These are phyloP conservation scores for Hypoxylon rickii DNA, from an alignment of 495 filamentous ascomycete genomes.

Conservation along the genomic window DNA sequence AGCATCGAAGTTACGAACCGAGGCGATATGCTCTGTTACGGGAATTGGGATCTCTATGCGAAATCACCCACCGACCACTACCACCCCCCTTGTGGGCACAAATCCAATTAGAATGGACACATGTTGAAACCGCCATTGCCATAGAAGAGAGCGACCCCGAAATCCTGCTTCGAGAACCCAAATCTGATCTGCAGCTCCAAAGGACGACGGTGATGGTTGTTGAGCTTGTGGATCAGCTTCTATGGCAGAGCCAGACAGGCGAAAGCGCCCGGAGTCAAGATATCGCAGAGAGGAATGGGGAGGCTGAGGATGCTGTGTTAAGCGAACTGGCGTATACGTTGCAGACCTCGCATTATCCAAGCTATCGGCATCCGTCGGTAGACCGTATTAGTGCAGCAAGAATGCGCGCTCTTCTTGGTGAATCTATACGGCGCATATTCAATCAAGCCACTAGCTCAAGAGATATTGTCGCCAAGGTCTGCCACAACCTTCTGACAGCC, in stretches of 20 bases:
- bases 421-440: constrained; percentile 42
- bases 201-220: constrained; percentile 31
- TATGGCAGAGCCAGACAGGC: constrained; percentile 1
- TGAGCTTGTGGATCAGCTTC: constrained; percentile 36
- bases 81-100: constrained; percentile 19
- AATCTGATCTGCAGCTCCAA: constrained; percentile 17
- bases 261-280: constrained; percentile 13
- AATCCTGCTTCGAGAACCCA: constrained; percentile 33
- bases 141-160: constrained; percentile 23
- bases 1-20: too few relatives aligned
- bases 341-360: constrained; percentile 37
- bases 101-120: constrained; percentile 32
- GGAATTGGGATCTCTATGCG: constrained; percentile 19
- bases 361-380: constrained; percentile 34
- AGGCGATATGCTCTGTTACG: constrained; percentile 5
- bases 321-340: constrained; percentile 15
- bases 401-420: constrained; percentile 37
- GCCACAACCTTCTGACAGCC: constrained; percentile 66
- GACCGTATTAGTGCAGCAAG: constrained; percentile 15
- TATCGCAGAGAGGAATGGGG: background rate
- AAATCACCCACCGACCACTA: constrained; percentile 17
- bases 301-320: background rate
- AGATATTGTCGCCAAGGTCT: constrained; percentile 60
- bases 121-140: constrained; percentile 27
- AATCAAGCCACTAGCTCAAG: constrained; percentile 22